A percentile compares a stretch with the other conserved stretches of the same genome.
phyloP scores from a whole-genome alignment of 257 asterid species.

The Solanum tarapatanum region DNA sequence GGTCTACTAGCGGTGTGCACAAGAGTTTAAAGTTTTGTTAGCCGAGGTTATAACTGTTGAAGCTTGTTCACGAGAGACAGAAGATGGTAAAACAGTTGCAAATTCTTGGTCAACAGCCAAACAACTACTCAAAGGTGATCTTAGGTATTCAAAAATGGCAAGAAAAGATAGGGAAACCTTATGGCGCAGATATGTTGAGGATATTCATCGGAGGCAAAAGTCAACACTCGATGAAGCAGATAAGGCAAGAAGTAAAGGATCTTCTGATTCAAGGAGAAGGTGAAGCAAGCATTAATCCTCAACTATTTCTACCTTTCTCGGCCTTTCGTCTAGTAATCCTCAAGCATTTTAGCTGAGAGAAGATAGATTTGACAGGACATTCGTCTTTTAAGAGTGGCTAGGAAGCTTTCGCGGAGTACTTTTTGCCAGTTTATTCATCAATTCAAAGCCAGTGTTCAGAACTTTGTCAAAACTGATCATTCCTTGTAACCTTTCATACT shows the following conservation, averaged over 20 bases:
- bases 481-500: not conserved
- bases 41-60: slow-evolving; percentile 50
- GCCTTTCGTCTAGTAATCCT: slow-evolving; percentile 17
- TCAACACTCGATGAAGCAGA: slow-evolving; percentile 30
- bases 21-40: slow-evolving; percentile 54
- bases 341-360: not conserved
- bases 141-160: slow-evolving; percentile 65
- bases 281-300: not conserved
- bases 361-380: not conserved
- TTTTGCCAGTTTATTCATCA: not conserved
- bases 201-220: slow-evolving; percentile 56
- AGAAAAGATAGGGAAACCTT: slow-evolving; percentile 81
- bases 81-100: slow-evolving; percentile 62
- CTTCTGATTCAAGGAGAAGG: slow-evolving; percentile 20
- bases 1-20: slow-evolving; percentile 43
- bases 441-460: not conserved
- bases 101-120: slow-evolving; percentile 95
- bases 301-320: slow-evolving; percentile 13
- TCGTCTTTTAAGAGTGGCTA: not conserved
- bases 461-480: not conserved
- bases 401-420: not conserved
- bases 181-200: slow-evolving; percentile 83
- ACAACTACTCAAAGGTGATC: slow-evolving; percentile 54
- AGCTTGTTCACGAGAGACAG: slow-evolving; percentile 52
- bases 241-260: slow-evolving; percentile 33